These are phyloP conservation scores for Medicago truncatula DNA, from an alignment of 306 rosid genomes.

Conservation along the genomic window DNA sequence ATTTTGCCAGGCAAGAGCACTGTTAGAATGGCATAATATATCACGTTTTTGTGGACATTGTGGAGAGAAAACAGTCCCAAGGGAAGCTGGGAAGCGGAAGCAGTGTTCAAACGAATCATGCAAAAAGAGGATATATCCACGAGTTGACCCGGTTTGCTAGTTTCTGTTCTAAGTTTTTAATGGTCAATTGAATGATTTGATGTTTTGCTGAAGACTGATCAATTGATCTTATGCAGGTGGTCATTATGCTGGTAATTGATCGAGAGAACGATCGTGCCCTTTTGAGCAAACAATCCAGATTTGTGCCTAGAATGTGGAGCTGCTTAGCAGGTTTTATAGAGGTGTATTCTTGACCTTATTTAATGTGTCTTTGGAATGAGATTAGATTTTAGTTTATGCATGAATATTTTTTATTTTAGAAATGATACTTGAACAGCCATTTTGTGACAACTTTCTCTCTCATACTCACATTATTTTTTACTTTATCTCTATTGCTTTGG, in stretches of 20 bases:
- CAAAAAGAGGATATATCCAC: constrained; percentile 77
- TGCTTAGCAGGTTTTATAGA: constrained; percentile 95
- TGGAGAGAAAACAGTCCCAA: constrained; percentile 78
- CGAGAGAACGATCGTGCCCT: constrained; percentile 78
- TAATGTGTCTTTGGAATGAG: constrained; percentile 32
- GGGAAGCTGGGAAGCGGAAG: constrained; percentile 84
- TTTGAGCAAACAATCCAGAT: constrained; percentile 74
- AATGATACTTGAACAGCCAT: too few relatives aligned
- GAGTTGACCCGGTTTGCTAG: constrained; percentile 79
- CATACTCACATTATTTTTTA: too few relatives aligned
- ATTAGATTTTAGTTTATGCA: constrained; percentile 23
- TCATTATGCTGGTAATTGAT: constrained; percentile 90
- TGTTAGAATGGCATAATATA: constrained; percentile 83
- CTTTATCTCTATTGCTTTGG: too few relatives aligned
- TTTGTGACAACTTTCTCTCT: too few relatives aligned
- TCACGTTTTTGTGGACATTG: constrained; percentile 87
- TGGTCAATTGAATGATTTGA: constrained; percentile 31
- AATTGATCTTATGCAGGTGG: constrained; percentile 66
- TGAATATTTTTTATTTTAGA: constrained; percentile 8
- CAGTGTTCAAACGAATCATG: constrained; percentile 81
- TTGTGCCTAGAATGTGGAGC: constrained; percentile 93
- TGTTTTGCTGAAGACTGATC: constrained; percentile 28
- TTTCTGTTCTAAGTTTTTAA: constrained; percentile 21
- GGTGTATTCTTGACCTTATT: constrained; percentile 54
- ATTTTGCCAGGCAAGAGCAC: constrained; percentile 80